These are phyloP conservation scores for Musa troglodytarum DNA, from an alignment of 176 grass and related monocot species.

Conservation along the genomic window DNA sequence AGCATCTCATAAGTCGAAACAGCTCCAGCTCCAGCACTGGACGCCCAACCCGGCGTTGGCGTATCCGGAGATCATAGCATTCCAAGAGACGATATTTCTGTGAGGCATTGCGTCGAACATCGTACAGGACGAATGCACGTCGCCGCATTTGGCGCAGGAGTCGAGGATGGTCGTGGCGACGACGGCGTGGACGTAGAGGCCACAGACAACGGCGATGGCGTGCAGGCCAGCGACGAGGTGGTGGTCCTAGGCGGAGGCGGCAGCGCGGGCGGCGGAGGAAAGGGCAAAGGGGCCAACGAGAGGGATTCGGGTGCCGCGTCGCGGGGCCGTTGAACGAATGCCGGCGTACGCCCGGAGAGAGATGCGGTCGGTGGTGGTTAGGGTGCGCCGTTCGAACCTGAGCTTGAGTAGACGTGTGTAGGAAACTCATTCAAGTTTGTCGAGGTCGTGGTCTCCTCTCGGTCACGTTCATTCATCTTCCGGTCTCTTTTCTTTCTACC, in stretches of 20 bases:
- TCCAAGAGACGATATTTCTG: constrained; percentile 1
- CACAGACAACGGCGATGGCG: background rate
- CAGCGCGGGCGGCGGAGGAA: background rate
- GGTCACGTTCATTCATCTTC: too few relatives aligned
- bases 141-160: constrained; percentile 10
- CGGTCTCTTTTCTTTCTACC: too few relatives aligned
- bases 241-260: background rate
- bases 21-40: background rate
- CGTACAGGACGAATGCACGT: background rate
- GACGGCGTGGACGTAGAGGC: constrained; percentile 3
- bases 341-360: background rate
- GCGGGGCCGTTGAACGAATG: background rate
- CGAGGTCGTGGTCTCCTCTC: too few relatives aligned
- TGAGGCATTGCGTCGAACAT: constrained; percentile 8
- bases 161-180: constrained; percentile 13
- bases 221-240: background rate
- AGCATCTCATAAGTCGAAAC: background rate
- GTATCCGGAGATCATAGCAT: constrained; percentile 6
- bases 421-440: background rate
- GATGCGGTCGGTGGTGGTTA: background rate
- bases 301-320: background rate
- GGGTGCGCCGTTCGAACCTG: background rate
- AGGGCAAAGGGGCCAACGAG: background rate
- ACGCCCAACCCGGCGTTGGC: background rate
- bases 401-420: constrained; percentile 7